Conservation (phyloP, 345 rosid genomes). For the Sonneratia caseolaris region DNA sequence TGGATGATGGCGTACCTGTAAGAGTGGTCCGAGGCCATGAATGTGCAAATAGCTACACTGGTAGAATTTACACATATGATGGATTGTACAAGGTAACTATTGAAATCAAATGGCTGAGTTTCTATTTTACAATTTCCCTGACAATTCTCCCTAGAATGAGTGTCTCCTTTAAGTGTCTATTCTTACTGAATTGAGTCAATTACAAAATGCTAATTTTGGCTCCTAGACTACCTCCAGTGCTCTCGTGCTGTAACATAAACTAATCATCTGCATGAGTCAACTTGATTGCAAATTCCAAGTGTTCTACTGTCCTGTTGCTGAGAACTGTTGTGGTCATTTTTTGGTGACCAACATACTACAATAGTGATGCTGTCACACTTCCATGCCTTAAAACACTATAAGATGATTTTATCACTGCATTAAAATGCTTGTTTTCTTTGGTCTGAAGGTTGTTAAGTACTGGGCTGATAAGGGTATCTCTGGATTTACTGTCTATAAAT, state of each 20-base stretch:
- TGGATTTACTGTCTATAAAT: constrained; percentile 83
- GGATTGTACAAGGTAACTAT: constrained; percentile 74
- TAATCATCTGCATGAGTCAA: background rate
- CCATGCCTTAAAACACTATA: background rate
- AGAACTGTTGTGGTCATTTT: background rate
- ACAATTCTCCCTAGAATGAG: background rate
- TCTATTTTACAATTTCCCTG: background rate
- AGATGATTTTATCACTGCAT: background rate
- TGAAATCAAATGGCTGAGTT: background rate
- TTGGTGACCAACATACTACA: background rate
- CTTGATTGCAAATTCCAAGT: background rate
- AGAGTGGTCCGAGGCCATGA: constrained; percentile 84
- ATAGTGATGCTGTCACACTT: background rate
- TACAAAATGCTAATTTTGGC: background rate
- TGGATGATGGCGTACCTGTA: constrained; percentile 51
- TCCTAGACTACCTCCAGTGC: background rate
- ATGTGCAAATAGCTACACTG: constrained; percentile 51
- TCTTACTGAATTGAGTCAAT: background rate
- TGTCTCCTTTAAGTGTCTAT: background rate
- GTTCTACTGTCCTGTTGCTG: background rate
- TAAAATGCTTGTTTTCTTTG: background rate
- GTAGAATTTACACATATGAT: constrained; percentile 77
- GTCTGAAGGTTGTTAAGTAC: constrained; percentile 55
- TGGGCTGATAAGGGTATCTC: constrained; percentile 92
- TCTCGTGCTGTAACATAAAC: background rate